These are phyloP conservation scores for Trametes hirsuta DNA, from an alignment of 1,284 basidiomycete genomes.

Conservation along the genomic window DNA sequence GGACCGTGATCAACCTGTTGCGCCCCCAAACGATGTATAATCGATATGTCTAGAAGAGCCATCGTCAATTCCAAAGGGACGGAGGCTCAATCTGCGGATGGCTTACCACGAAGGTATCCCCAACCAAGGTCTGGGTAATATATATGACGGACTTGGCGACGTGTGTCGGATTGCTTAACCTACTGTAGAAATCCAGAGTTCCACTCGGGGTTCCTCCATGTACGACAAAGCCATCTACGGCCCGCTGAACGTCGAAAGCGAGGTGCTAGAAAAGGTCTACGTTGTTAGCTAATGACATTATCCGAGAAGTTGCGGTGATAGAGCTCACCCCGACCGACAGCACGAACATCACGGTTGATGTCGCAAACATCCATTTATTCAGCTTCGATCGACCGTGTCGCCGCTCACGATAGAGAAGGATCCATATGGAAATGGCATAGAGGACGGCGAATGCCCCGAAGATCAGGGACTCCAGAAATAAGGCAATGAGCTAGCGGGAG, in stretches of 20 bases:
- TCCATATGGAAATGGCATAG: constrained; percentile 21
- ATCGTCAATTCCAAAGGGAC: background rate
- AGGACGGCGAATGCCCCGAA: constrained; percentile 18
- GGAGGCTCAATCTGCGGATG: background rate
- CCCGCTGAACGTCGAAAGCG: constrained; percentile 12
- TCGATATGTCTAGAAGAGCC: background rate
- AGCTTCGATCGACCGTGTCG: background rate
- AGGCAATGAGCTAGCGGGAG: constrained; percentile 5
- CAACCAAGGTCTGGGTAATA: background rate
- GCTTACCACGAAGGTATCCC: background rate
- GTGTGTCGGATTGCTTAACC: too few relatives aligned
- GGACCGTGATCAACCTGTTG: background rate
- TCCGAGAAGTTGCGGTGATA: background rate
- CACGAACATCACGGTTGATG: constrained; percentile 15
- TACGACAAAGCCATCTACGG: constrained; percentile 7
- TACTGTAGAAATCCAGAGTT: too few relatives aligned
- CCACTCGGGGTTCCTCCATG: constrained; percentile 5
- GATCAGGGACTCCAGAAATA: constrained; percentile 16
- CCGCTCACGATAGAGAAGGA: constrained; percentile 10
- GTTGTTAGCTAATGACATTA: too few relatives aligned
- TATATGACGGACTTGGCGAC: background rate
- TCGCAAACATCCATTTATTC: constrained; percentile 16
- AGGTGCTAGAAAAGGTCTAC: constrained; percentile 5
- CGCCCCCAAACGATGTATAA: background rate
- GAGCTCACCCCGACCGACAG: constrained; percentile 13